phyloP scores from a whole-genome alignment of 352 stramenopile species.

The Globisporangium perplexum region DNA sequence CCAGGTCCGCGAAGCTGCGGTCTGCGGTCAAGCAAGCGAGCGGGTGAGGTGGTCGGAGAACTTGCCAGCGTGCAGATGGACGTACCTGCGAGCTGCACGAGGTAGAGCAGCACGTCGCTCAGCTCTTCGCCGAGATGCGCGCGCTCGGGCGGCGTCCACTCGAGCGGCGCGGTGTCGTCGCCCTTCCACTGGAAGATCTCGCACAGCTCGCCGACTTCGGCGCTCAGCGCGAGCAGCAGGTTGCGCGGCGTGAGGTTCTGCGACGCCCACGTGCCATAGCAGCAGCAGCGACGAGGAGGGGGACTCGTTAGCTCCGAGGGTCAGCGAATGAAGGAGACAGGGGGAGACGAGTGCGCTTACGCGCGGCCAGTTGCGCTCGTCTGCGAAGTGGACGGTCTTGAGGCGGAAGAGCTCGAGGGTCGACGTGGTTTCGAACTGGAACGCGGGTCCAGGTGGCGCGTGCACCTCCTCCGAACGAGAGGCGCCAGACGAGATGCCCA shows the following conservation, averaged over 20 bases:
- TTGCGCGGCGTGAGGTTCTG: constrained; percentile 84
- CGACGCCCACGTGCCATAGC: too few relatives aligned
- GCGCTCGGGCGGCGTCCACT: constrained; percentile 73
- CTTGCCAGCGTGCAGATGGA: too few relatives aligned
- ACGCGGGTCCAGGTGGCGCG: neutral
- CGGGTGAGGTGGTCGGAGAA: too few relatives aligned
- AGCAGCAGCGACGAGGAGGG: neutral
- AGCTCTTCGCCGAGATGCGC: constrained; percentile 95
- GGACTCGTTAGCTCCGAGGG: neutral
- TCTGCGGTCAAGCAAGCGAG: neutral
- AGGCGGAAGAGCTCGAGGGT: constrained; percentile 51
- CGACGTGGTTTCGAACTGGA: constrained; percentile 32
- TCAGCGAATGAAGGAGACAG: too few relatives aligned
- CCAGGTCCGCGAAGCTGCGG: constrained; percentile 8
- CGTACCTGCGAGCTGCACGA: constrained; percentile 82
- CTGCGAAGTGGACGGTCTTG: constrained; percentile 50
- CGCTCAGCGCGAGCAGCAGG: constrained; percentile 91
- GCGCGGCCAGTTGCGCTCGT: constrained; percentile 58
- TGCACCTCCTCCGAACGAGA: neutral
- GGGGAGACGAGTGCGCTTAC: constrained; percentile 13
- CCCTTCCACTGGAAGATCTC: constrained; percentile 95
- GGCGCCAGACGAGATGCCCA: neutral
- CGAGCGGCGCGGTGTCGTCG: constrained; percentile 55
- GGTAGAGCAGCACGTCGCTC: constrained; percentile 96
- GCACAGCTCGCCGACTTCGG: constrained; percentile 93